Base-by-base conservation (phyloP, 169 alveolate species). In the Cryptosporidium tyzzeri region DNA sequence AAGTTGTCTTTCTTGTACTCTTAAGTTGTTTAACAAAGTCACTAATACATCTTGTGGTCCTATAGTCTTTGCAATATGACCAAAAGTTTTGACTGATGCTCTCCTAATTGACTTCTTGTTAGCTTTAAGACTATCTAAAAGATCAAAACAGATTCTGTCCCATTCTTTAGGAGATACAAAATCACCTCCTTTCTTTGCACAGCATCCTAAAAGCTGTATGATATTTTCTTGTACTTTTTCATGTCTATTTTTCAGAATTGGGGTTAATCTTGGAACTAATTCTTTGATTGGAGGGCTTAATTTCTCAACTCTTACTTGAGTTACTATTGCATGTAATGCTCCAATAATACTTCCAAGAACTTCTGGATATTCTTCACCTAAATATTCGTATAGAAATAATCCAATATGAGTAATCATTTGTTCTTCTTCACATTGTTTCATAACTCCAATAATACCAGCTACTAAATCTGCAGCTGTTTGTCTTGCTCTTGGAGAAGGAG, bases 331-430 rank as follows among this genome's bases (percentile, higher is more conserved):
- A 93, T 98, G 98, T 70, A 99, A 91, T 10, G 99, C 99, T 33
- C 99, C 99, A 70, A 99, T 93, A 44, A 98, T 98, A 84, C 99
- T 96, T 2, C 99, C 99, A 67, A 98, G 93, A 16, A 99, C 99
- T 93, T 99, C 99, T 10, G 99, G 99, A 92, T 98, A 99, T 93
- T 99, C 99, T 92, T 99, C 99, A 4, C 99, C 99, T 53, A 99
- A 92, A 92, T 98, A 97, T 92, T 99, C 99, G 92, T 97, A 97
- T 48, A 99, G 94, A 84, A 96, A 97, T 70, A 97, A 94, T 26
- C 99, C 99, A 92, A 99, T 93, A 94, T 98, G 99, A 31, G 99
- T 99, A 93, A 98, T 93, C 97, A 97, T 95, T 45, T 95, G 97
- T 92, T 98, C 99, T 85, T 98, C 99, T 23, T 98, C 99, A 73